Evolutionary conservation across 306 rosid species (phyloP), one percentile per base, ranked within the genome.

Genomic region (Trifolium dubium): DNA sequence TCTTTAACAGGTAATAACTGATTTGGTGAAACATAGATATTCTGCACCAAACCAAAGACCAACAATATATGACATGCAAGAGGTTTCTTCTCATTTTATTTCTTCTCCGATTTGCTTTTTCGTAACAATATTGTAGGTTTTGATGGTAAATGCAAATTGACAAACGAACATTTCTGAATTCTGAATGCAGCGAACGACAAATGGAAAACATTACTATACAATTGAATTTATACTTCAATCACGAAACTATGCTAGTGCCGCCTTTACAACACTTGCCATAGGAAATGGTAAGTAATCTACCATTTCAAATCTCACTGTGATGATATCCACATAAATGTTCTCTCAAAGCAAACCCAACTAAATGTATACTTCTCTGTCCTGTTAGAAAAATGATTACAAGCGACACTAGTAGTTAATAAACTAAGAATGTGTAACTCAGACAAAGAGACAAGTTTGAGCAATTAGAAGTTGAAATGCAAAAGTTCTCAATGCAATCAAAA

Each of bases 141-240:
- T 32, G 29, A 37, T 70, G 73, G 59, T 10, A 43, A 40, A 19
- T 28, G 12, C 23, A 37, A 31, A 73, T n/a, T 75, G 15, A 80
- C 69, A 41, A 29, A 77, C 67, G 37, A 19, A 3, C 17, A 41
- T 60, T 50, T 29, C 17, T 77, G 66, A 71, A 51, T 46, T 30
- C 14, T 76, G 69, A 71, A 64, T 92, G 88, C 96, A 92, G 97
- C 66, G 75, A 79, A 86, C 70, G 0, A 75, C 81, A 44, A 89
- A 92, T 79, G 99, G 98, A 85, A 95, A 86, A 79, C 89, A 80
- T 81, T 95, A 92, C 80, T 95, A 95, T 82, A 92, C 95, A 62
- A 46, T 90, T 53, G 99, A 92, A 80, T 95, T 82, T 72, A 82
- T 85, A 77, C 93, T 95, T 70, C 53, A 81, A 49, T 88, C 99